Evolutionary conservation across 495 filamentous ascomycete species (phyloP), one percentile per base, ranked within the genome.

Genomic region (Melanomma pulvis-pyrius): DNA sequence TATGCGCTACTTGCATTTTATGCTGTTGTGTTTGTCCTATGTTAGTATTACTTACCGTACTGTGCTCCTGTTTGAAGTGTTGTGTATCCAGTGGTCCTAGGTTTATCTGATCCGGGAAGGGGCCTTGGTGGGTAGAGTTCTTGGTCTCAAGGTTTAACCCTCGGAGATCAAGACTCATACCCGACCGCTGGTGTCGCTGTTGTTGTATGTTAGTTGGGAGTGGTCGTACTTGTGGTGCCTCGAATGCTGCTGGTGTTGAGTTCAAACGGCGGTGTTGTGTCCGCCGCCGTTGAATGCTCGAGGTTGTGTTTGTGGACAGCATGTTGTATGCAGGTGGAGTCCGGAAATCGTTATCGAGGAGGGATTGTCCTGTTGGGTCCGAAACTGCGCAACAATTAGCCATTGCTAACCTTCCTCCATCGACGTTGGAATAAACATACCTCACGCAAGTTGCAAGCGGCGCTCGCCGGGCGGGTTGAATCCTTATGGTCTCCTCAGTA

Each of bases 231-330:
- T 88, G 88, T 61, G 82, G 79, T 57, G 83, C 83, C 74, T 91
- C 88, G 77, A 88, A 89, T 69, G 82, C 83, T 62, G 85, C 84
- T 61, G 92, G 92, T 72, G 91, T 94, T 72, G 92, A 96, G 73
- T 92, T 88, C 81, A 93, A 92, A 76, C 92, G 90, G 74, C 90
- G 86, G 79, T 96, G 91, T 81, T 85, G 86, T 75, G 86, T 85
- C 73, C 86, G 86, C 77, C 87, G 88, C 71, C 82, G 79, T 68
- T 90, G 86, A 78, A 89, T 81, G 79, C 78, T 85, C 76, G 82
- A 85, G 59, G 79, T 79, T 68, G 85, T 82, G 79, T 89, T 86
- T 73, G 86, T 86, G 75, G 90, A 89, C 85, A 92, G 84, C 91
- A 94, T 93, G 76, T 79, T 84, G 76, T 78, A 78, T 81, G 83